Evolutionary conservation across 2,329 filamentous ascomycete species (phyloP), one percentile per base, ranked within the genome.

Genomic region (Fusarium secorum): DNA sequence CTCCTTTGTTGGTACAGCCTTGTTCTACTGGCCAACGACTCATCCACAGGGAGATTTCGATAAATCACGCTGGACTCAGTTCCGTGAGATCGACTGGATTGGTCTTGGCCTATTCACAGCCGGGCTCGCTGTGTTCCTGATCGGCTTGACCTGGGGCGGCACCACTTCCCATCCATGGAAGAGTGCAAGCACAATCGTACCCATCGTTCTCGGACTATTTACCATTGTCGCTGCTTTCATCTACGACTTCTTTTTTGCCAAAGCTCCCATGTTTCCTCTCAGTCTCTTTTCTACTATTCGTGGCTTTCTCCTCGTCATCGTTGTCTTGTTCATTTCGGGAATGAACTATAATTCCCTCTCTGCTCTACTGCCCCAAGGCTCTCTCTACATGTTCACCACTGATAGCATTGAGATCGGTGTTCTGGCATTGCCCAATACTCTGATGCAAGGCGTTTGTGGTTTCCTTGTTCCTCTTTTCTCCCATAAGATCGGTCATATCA

Each of bases 331-430:
- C 13, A 54, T 70, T 5, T 60, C 67, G 0, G 67, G 67, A 15
- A 70, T 70, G 67, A 65, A 69, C 33, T 70, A 61, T 0, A 52
- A 70, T 28, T 66, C 67, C 8, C 36, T 70, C 30, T 46, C 65
- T 14, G 60, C 67, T 32, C 52, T 70, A 0, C 38, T 70, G 0
- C 67, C 67, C 1, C 67, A 70, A 14, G 67, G 67, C 6, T 57
- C 67, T 1, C 60, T 70, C 1, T 70, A 65, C 11, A 70, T 70
- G 67, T 70, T 70, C 30, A 69, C 65, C 0, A 61, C 65, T 1
- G 67, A 70, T 3, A 61, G 60, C 1, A 68, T 70, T 11, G 38
- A 70, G 24, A 61, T 67, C 18, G 64, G 64, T 5, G 28, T 67
- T 30, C n/a, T 67, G 0, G 59, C 64, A 0, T 39, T 67, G 3